Base-by-base conservation (phyloP, 2,329 filamentous ascomycete genomes). In the Colletotrichum tanaceti region DNA sequence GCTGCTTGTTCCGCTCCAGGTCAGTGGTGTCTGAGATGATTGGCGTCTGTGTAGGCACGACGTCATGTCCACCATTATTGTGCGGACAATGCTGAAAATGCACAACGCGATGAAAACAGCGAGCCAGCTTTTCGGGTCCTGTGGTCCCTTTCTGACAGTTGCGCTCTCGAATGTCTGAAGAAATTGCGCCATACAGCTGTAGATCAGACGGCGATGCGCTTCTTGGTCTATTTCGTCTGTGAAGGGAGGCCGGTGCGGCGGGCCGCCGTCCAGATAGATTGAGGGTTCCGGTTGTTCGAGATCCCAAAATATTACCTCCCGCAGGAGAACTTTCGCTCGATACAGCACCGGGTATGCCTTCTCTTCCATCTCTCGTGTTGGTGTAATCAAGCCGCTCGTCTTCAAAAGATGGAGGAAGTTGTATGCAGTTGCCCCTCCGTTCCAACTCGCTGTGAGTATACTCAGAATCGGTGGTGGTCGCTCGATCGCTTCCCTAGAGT, bases 71-170 rank as follows among this genome's bases (percentile, higher is more conserved):
- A 83, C 77, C 5, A 88, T 76, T 1, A 89, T 79, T 1, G 85
- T 85, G 57, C 83, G 82, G 22, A 85, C 81, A 35, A 86, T 79
- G 73, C 86, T 88, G 72, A 89, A 87, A n/a, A 89, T 84, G 74
- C 86, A 88, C 20, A 89, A 75, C 14, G 87, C 84, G 58, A 86
- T 78, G 68, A 88, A 87, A 4, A 83, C 74, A 2, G 86, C 84
- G 18, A 87, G 74, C 82, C 85, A 87, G 63, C 79, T 79, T 71
- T 80, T 81, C 10, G 81, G 77, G 28, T 79, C 79, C 24, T 81
- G 74, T 5, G 77, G 75, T n/a, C 77, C 75, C 39, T 77, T 77
- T 28, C 79, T 77, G 64, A 82, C 75, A 2, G 82, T 80, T 20
- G 79, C 79, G 4, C 76, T 77, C 70, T 89, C 87, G 60, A 89